Percentiles rank a stretch among this genome's conserved stretches.
Conservation (phyloP, 441 rosid species). For the Pelargonium cotyledonis region DNA sequence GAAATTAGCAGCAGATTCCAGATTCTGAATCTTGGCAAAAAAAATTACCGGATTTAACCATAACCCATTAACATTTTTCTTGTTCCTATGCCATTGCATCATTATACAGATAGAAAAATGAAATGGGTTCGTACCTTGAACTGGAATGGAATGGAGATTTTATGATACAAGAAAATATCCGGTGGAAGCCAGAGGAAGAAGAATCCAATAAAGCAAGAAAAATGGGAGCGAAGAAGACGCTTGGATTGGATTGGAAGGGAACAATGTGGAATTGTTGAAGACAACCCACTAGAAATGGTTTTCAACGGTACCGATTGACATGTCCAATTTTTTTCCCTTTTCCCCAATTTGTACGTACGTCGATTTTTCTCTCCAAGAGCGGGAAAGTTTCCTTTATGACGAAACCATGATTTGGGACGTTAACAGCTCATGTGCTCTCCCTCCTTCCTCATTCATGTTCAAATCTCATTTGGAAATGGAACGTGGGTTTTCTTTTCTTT, state of each 20-base stretch:
- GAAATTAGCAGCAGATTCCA: neutral
- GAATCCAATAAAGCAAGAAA: neutral
- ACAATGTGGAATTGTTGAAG: neutral
- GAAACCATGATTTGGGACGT: too few relatives aligned
- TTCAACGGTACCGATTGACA: too few relatives aligned
- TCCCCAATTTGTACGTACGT: too few relatives aligned
- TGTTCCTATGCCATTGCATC: neutral
- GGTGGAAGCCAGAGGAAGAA: neutral
- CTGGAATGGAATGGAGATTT: neutral
- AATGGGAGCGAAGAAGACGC: neutral
- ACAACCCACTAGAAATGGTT: neutral
- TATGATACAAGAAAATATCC: neutral
- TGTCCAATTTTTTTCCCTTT: too few relatives aligned
- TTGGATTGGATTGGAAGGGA: neutral
- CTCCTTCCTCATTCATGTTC: too few relatives aligned
- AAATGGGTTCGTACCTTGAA: slow-evolving; percentile 1
- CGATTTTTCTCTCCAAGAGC: too few relatives aligned
- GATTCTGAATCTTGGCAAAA: neutral
- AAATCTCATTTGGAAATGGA: too few relatives aligned
- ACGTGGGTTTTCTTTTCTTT: too few relatives aligned
- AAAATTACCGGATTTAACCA: neutral
- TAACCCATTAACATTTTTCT: neutral
- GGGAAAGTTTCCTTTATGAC: too few relatives aligned
- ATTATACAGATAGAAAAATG: neutral
- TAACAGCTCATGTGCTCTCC: too few relatives aligned